Evolutionary conservation across 257 asterid species (phyloP), one percentile per base, ranked within the genome.

Genomic region (Solanum chilense): DNA sequence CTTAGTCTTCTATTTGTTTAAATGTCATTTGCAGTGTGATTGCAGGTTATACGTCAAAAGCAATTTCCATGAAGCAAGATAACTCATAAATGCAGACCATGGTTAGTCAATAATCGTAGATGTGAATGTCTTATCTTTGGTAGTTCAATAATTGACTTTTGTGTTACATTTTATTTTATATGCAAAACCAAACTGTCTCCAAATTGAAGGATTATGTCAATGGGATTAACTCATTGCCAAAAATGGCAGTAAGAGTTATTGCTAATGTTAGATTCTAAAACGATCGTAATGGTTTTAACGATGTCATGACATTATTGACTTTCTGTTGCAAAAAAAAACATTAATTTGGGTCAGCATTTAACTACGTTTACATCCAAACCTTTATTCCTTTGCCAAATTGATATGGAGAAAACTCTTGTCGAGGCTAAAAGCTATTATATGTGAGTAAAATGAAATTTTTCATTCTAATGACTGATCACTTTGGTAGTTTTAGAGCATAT

Each of bases 161-260:
- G 18, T 86, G 44, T 83, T 86, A 78, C 88, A 84, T 89, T 87
- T 86, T 89, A 12, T 87, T 66, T 49, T 90, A 58, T 62, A 12
- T 92, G 81, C 98, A 97, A 99, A 89, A 93, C 82, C 99, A 97
- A 29, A 29, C 29, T 29, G 99, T 96, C 58, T 96, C 99, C 81
- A 98, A 97, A 87, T 91, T 97, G 93, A 96, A 97, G 93, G 99
- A 97, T 90, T 97, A 96, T 89, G 99, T 97, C 86, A 97, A 95
- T 92, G 96, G 96, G 96, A 98, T 97, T 45, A 95, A 96, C 92
- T 95, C 99, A 68, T 92, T 97, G 92, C 99, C 99, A 1, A 99
- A 97, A 94, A 97, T 97, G 92, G 95, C 98, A 44, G 99, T 96
- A 91, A 93, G 99, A 90, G 69, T 82, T 81, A 86, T 85, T 80